Base-by-base conservation (phyloP, 352 stramenopile species). In the Globisporangium carolinianum region DNA sequence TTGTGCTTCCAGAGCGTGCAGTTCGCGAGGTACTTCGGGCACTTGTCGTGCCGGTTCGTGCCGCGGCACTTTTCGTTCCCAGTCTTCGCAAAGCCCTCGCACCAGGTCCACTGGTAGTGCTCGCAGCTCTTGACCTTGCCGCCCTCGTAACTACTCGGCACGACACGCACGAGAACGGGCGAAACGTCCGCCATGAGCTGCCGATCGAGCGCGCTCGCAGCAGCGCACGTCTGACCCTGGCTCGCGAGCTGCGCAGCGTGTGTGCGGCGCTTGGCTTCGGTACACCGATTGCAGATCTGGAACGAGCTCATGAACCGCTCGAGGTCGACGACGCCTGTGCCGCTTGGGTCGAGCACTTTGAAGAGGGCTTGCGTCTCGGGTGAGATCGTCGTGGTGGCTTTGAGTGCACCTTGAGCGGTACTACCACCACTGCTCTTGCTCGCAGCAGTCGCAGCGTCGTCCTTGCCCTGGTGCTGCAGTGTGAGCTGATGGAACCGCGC, bases 101-200 rank as follows among this genome's bases (percentile, higher is more conserved):
- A 93, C 83, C 83, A 93, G 1, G 80, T 93, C 83, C 83, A 93
- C 58, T 91, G 83, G 56, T 91, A 93, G 59, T 93, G 83, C 53
- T 93, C 83, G 45, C 83, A 93, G 49, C 76, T 89, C 60, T 87
- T 86, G 55, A 93, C 81, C 63, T 93, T 93, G 60, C 65, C 62
- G 42, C 83, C 83, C 82, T 93, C 83, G 55, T 79, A 91, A 5
- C 55, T 55, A 0, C 71, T 78, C 0, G 83, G 83, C 9, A 93
- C 83, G 14, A 91, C 83, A 9, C 83, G 80, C 37, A 93, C 83
- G 17, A 93, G 67, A 41, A 93, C 83, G 0, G 83, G 83, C 35
- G 79, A 73, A 4, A 91, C 76, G 57, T 93, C 81, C 47, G 91
- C 80, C 79, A 89, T 87, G 6, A 89, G 56, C 38, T 91, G 76